Evolutionary conservation across 192 early-diverging fungal species (phyloP).

Genomic region (Mortierella antarctica): DNA sequence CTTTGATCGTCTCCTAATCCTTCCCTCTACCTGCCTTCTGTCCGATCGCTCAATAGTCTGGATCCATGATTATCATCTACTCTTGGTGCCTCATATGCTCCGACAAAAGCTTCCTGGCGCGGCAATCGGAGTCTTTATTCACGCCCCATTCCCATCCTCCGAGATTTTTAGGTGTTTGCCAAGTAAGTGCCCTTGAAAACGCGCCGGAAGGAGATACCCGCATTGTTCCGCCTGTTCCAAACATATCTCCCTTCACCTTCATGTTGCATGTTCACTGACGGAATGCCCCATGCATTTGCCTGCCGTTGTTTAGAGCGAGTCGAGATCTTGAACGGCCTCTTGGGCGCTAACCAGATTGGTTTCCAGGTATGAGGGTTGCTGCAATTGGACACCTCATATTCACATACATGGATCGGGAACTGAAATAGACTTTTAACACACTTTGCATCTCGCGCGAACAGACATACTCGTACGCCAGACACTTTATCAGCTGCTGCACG

Average conservation of each 20-base stretch:
- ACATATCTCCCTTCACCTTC: neutral
- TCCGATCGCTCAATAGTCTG: conserved; percentile 76
- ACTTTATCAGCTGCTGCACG: conserved; percentile 93
- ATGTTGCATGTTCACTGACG: neutral
- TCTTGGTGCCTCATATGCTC: conserved; percentile 91
- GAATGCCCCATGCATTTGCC: neutral
- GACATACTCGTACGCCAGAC: conserved; percentile 94
- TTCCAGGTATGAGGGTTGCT: conserved; percentile 74
- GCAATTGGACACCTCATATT: neutral
- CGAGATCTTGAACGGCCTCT: conserved; percentile 86
- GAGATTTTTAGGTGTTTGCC: conserved; percentile 96
- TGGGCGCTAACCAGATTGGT: conserved; percentile 91
- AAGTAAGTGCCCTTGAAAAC: conserved; percentile 54
- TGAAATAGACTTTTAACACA: neutral
- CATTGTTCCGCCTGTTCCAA: neutral
- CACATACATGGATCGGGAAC: neutral
- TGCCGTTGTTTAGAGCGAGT: conserved; percentile 67
- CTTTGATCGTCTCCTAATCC: neutral
- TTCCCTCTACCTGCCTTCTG: neutral
- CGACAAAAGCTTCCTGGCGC: conserved; percentile 82
- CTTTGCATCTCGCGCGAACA: conserved; percentile 6
- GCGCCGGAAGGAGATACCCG: neutral
- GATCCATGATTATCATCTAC: conserved; percentile 98
- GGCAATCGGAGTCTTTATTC: conserved; percentile 93
- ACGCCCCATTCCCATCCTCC: conserved; percentile 96